Evolutionary conservation across 2,329 filamentous ascomycete genomes (phyloP).

Genomic region (Zarea fungicola): DNA sequence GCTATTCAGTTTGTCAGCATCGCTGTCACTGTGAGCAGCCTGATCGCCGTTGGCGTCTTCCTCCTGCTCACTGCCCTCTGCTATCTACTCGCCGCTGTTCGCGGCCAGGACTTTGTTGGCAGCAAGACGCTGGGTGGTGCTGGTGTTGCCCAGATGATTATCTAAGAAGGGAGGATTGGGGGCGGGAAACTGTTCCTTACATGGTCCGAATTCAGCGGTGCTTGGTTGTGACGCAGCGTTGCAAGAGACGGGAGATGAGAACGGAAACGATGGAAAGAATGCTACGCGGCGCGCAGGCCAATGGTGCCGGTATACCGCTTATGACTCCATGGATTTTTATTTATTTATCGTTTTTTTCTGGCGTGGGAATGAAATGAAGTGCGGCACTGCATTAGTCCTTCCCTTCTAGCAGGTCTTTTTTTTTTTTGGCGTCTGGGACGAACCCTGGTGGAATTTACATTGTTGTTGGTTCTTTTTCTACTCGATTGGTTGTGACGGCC

Average conservation of each 20-base stretch:
- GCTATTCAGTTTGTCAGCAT: conserved; percentile 80
- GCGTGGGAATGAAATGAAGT: conserved; percentile 9
- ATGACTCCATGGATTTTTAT: conserved; percentile 11
- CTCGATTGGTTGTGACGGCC: neutral
- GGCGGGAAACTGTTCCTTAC: too few species aligned
- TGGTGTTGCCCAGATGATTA: conserved; percentile 95
- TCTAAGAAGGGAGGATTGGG: conserved; percentile 43
- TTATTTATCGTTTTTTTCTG: conserved; percentile 14
- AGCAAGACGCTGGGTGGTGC: conserved; percentile 71
- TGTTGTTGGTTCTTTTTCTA: conserved; percentile 6
- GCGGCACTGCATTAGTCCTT: conserved; percentile 10
- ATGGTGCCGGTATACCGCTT: conserved; percentile 1
- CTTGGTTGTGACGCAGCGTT: neutral
- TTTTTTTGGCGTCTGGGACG: conserved; percentile 7
- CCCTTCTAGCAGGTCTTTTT: conserved; percentile 7
- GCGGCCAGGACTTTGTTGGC: conserved; percentile 81
- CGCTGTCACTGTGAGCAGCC: conserved; percentile 56
- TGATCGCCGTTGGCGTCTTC: conserved; percentile 83
- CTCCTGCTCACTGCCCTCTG: conserved; percentile 71
- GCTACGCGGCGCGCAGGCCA: too few species aligned
- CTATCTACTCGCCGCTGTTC: conserved; percentile 74
- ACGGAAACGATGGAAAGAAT: neutral
- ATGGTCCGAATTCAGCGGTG: too few species aligned
- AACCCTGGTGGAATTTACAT: neutral
- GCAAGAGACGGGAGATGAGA: neutral